phyloP scores from a whole-genome alignment of 306 rosid species.

The Cajanus cajan region DNA sequence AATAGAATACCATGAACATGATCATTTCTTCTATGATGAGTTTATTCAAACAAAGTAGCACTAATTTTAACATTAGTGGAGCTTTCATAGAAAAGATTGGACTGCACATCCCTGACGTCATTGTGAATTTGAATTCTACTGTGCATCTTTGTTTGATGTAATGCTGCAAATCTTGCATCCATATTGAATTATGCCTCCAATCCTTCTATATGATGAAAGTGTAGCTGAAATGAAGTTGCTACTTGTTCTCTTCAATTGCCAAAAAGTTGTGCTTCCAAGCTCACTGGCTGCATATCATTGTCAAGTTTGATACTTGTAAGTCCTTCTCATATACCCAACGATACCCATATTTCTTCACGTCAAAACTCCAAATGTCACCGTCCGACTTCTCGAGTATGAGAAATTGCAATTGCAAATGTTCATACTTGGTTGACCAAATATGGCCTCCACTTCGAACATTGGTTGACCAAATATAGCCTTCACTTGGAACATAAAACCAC shows the following conservation, averaged over 20 bases:
- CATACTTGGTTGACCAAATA: too few species aligned
- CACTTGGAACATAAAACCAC: too few species aligned
- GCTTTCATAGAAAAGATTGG: neutral
- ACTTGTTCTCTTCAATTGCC: neutral
- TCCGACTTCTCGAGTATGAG: too few species aligned
- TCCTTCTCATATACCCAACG: neutral
- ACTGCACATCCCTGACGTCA: neutral
- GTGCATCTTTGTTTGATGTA: neutral
- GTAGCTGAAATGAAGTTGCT: neutral
- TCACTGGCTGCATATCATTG: too few species aligned
- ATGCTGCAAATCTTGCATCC: neutral
- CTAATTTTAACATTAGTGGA: neutral
- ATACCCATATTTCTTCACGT: neutral
- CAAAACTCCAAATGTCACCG: too few species aligned
- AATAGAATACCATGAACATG: neutral
- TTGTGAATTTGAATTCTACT: neutral
- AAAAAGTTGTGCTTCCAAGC: neutral
- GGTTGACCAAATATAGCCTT: too few species aligned
- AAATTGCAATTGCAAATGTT: too few species aligned
- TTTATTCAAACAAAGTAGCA: neutral
- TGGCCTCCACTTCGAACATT: too few species aligned
- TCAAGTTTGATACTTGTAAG: neutral
- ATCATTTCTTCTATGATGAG: neutral
- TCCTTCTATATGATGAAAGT: neutral
- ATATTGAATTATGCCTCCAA: neutral